Evolutionary conservation across 345 rosid species (phyloP).

Genomic region (Gossypium sturtianum): DNA sequence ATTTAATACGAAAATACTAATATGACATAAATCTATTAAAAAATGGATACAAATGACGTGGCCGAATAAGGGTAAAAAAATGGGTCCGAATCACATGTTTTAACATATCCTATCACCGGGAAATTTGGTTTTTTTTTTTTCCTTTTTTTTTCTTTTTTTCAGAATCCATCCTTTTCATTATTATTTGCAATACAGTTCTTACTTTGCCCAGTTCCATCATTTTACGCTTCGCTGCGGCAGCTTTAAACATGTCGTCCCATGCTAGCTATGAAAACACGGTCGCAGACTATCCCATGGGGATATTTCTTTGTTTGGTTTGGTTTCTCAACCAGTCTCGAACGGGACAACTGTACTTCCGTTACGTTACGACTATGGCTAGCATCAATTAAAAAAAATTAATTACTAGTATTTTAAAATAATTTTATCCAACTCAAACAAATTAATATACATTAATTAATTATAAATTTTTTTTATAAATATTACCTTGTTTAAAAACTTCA

Average conservation of each 20-base stretch:
- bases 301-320: not conserved
- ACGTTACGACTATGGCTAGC: not conserved
- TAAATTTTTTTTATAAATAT: no score
- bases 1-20: no score
- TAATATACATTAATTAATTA: no score
- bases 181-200: not conserved
- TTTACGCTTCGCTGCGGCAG: not conserved
- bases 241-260: slow-evolving; percentile 2
- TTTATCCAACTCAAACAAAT: not conserved
- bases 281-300: not conserved
- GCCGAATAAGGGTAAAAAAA: not conserved
- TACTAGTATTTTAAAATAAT: not conserved
- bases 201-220: slow-evolving; percentile 5
- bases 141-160: not conserved
- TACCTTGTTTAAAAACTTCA: no score
- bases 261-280: not conserved
- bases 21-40: no score
- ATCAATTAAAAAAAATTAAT: not conserved
- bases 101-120: not conserved
- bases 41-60: no score
- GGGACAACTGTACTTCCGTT: not conserved
- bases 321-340: not conserved
- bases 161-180: not conserved
- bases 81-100: slow-evolving; percentile 3
- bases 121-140: no score